Percentiles rank a stretch among this genome's conserved stretches.
phyloP scores from a whole-genome alignment of 805 yeast genomes.

The Saturnispora diversa region DNA sequence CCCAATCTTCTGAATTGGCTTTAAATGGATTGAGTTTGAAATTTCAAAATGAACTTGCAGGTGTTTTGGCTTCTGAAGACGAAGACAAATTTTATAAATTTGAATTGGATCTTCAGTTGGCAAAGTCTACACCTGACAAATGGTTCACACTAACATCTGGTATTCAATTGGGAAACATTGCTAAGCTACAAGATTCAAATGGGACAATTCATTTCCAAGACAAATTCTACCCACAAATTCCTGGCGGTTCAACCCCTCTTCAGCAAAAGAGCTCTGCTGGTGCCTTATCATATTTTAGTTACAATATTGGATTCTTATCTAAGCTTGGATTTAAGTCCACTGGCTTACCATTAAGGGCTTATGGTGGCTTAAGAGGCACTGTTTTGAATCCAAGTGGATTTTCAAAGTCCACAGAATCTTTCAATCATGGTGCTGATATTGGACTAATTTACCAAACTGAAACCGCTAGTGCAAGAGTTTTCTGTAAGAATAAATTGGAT shows the following conservation, averaged over 20 bases:
- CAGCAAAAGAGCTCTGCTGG: constrained; percentile 15
- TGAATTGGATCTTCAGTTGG: constrained; percentile 25
- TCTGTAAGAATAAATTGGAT: constrained; percentile 8
- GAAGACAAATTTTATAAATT: constrained; percentile 33
- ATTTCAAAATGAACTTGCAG: constrained; percentile 40
- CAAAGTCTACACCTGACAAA: constrained; percentile 37
- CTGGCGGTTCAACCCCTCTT: constrained; percentile 19
- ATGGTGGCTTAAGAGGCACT: constrained; percentile 12
- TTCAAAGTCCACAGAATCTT: background rate
- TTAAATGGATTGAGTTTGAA: constrained; percentile 36
- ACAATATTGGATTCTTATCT: constrained; percentile 11
- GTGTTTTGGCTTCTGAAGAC: constrained; percentile 15
- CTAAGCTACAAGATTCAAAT: constrained; percentile 26
- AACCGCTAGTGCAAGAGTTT: constrained; percentile 12
- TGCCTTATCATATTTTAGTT: constrained; percentile 13
- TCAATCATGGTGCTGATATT: constrained; percentile 14
- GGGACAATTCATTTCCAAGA: constrained; percentile 56
- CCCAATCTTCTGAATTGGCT: constrained; percentile 35
- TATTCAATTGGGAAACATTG: constrained; percentile 48
- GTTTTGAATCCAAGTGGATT: constrained; percentile 1
- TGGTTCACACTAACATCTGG: constrained; percentile 43
- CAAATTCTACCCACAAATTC: constrained; percentile 57
- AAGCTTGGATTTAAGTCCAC: constrained; percentile 10
- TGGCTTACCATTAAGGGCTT: constrained; percentile 14
- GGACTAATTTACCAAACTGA: constrained; percentile 14